Conservation (phyloP, 495 filamentous ascomycete species). For the Pyronema domesticum region DNA sequence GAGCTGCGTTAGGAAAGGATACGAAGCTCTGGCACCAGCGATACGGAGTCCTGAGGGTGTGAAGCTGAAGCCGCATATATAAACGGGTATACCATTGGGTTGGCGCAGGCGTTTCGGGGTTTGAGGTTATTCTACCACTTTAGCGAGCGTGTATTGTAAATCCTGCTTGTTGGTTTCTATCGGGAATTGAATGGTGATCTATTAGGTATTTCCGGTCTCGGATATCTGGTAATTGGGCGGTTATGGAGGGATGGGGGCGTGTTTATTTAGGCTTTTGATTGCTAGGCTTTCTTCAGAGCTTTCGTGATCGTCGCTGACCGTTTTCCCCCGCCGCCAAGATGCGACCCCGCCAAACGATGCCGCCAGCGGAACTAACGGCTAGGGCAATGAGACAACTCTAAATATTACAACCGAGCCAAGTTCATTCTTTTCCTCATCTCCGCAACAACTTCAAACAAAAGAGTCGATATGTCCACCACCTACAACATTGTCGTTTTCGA, state of each 20-base stretch:
- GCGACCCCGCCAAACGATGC: neutral
- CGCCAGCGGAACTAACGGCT: neutral
- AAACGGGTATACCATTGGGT: neutral
- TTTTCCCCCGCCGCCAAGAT: slow-evolving; percentile 2
- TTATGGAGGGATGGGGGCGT: neutral
- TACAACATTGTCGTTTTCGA: slow-evolving; percentile 35
- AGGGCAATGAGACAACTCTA: neutral
- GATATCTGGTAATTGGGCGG: neutral
- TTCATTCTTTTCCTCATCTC: neutral
- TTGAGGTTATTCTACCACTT: neutral
- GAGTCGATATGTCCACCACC: slow-evolving; percentile 9
- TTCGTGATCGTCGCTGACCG: neutral
- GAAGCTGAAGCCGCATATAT: neutral
- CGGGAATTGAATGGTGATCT: too few relatives aligned
- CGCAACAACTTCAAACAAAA: neutral
- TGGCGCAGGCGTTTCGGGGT: neutral
- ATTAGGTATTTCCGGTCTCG: too few relatives aligned
- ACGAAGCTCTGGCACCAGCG: neutral
- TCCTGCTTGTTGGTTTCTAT: too few relatives aligned
- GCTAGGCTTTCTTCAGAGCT: neutral
- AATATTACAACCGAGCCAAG: neutral
- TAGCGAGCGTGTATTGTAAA: too few relatives aligned
- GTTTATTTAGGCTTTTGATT: neutral
- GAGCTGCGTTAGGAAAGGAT: slow-evolving; percentile 12
- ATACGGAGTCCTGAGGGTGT: neutral